A percentile compares a stretch with the other conserved stretches of the same genome.
Evolutionary conservation across 805 yeast genomes (phyloP).

Genomic region (Candida pini): DNA sequence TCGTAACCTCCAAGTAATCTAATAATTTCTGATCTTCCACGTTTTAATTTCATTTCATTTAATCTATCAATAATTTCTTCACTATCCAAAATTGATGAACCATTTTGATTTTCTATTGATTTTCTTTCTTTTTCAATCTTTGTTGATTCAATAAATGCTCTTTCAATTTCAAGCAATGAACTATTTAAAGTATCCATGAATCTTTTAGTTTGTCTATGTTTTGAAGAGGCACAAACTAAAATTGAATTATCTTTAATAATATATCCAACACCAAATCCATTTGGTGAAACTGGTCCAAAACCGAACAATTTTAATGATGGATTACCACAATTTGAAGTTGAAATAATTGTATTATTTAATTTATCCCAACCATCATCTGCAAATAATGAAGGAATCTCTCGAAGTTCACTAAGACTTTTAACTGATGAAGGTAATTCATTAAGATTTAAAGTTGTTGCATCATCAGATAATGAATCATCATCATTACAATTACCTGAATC

Average conservation of each 20-base stretch:
- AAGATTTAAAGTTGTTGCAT: constrained; percentile 28
- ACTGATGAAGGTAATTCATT: constrained; percentile 21
- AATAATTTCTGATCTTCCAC: constrained; percentile 25
- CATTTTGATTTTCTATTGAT: background rate
- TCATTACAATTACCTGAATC: constrained; percentile 16
- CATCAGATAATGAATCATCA: constrained; percentile 27
- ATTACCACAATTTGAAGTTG: constrained; percentile 89
- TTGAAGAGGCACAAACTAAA: constrained; percentile 77
- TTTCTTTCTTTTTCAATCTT: constrained; percentile 7
- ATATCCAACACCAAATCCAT: constrained; percentile 92
- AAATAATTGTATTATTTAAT: constrained; percentile 70
- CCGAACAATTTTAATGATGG: constrained; percentile 85
- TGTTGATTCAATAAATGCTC: constrained; percentile 35
- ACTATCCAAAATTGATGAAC: constrained; percentile 7
- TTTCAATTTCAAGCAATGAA: constrained; percentile 54
- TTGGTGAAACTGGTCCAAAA: constrained; percentile 84
- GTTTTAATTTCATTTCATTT: constrained; percentile 12
- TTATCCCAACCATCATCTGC: constrained; percentile 87
- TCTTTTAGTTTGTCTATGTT: constrained; percentile 81
- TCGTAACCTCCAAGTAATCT: constrained; percentile 78
- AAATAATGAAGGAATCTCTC: constrained; percentile 65
- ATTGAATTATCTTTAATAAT: constrained; percentile 77
- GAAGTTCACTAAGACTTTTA: constrained; percentile 19
- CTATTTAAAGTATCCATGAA: constrained; percentile 64
- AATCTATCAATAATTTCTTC: constrained; percentile 17